Evolutionary conservation across 2,329 filamentous ascomycete species (phyloP).

Genomic region (Trichoderma oligosporum): DNA sequence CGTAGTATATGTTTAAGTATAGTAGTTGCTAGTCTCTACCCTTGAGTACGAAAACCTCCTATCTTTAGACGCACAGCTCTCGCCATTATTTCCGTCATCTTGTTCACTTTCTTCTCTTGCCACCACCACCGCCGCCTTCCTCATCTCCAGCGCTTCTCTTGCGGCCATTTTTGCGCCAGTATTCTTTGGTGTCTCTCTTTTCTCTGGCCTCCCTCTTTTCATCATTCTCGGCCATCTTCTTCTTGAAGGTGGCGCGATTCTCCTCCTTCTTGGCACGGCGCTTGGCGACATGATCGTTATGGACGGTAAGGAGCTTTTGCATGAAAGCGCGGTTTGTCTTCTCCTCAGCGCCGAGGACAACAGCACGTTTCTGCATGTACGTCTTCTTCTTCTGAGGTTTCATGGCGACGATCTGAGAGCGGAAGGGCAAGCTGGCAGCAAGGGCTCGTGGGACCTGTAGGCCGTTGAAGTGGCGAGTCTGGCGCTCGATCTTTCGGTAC

Average conservation of each 20-base stretch:
- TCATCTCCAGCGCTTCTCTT: conserved; percentile 49
- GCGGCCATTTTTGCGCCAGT: conserved; percentile 86
- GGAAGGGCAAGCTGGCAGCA: conserved; percentile 83
- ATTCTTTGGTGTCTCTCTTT: conserved; percentile 89
- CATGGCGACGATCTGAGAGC: conserved; percentile 81
- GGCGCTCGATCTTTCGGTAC: conserved; percentile 68
- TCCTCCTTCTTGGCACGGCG: conserved; percentile 82
- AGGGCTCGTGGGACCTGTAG: conserved; percentile 73
- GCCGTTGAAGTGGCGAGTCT: conserved; percentile 72
- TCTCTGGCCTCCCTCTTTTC: conserved; percentile 85
- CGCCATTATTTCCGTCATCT: background rate
- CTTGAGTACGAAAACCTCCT: background rate
- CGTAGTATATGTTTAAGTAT: background rate
- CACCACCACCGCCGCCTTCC: conserved; percentile 34
- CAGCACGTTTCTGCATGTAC: conserved; percentile 92
- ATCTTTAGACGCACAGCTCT: background rate
- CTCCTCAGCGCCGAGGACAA: conserved; percentile 83
- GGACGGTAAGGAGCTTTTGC: conserved; percentile 85
- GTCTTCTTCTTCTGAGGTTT: conserved; percentile 76
- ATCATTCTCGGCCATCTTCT: conserved; percentile 74
- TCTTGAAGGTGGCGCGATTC: conserved; percentile 72
- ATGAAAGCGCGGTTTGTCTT: conserved; percentile 82
- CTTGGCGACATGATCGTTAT: conserved; percentile 88
- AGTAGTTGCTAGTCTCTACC: background rate
- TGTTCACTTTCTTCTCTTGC: conserved; percentile 35